phyloP scores from a whole-genome alignment of 345 rosid genomes.

The Lenwebbia sp. region DNA sequence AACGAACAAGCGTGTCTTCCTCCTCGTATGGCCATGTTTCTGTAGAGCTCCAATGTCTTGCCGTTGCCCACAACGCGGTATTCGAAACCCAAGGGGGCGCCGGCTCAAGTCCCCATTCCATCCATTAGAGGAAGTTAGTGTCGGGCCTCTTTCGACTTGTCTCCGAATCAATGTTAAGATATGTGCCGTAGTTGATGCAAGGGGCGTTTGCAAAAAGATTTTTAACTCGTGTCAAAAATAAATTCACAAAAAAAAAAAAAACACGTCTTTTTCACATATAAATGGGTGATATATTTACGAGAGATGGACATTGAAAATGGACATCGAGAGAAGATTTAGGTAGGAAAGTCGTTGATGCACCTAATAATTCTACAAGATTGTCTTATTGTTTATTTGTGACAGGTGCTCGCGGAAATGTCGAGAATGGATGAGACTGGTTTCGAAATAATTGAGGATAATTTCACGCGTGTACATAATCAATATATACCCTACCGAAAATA shows the following conservation, averaged over 20 bases:
- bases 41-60: not conserved
- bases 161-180: not conserved
- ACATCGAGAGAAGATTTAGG: not conserved
- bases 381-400: not conserved
- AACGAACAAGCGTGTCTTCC: not conserved
- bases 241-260: not conserved
- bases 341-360: not conserved
- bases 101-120: not conserved
- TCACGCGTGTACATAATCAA: not conserved
- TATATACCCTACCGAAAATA: not conserved
- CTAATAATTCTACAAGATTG: not conserved
- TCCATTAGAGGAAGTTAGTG: not conserved
- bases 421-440: not conserved
- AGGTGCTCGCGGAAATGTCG: not conserved
- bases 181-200: too few species aligned
- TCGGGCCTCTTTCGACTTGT: not conserved
- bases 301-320: not conserved
- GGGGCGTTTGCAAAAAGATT: not conserved
- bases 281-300: not conserved
- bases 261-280: not conserved
- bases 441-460: not conserved
- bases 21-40: not conserved
- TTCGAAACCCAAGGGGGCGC: not conserved
- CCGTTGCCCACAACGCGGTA: accelerated
- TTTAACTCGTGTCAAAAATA: not conserved